Base-by-base conservation (phyloP, 2,329 filamentous ascomycete genomes). In the Clonostachys sp. region DNA sequence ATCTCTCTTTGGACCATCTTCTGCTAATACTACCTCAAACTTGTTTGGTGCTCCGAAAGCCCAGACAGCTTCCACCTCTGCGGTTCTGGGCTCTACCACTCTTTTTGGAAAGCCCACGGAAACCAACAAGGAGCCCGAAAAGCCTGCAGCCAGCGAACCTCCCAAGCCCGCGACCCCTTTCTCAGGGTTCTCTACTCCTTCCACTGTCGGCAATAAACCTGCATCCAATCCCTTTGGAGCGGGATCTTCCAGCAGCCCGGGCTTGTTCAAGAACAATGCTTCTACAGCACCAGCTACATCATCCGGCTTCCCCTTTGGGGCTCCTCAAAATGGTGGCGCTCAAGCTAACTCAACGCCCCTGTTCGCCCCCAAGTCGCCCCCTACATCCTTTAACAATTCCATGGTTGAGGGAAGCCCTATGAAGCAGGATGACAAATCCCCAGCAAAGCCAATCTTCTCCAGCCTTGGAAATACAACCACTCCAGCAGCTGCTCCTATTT, bases 331-430 rank as follows among this genome's bases (percentile, higher is more conserved):
- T 34, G 53, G 54, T 43, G 63, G 64, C 45, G 48, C 58, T 3
- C 63, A 63, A 38, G 59, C 57, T 18, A 47, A 56, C 17, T 44
- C 60, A 13, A 71, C 70, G 54, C 63, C 69, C 13, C 51, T 70
- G 13, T 73, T 74, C 46, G 55, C 61, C 9, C 60, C 65, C 30
- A 66, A 64, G 48, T 66, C 68, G 30, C 61, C 63, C 6, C 50
- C 62, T 6, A 46, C 57, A 41, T 55, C 60, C 7, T 45, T 57
- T 36, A 45, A 56, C 6, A 55, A 49, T 46, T 56, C 62, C 17
- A 48, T 66, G 50, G 74, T 77, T 53, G 65, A 61, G 44, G 66
- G 66, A 34, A 71, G 68, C 45, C 66, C 66, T 14, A 68, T 75
- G 57, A 72, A 73, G 51, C 66, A 75, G 48, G 67, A 72, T 48